These are phyloP conservation scores for Triticum aestivum DNA, from an alignment of 176 grass and related monocot genomes.

Conservation along the genomic window DNA sequence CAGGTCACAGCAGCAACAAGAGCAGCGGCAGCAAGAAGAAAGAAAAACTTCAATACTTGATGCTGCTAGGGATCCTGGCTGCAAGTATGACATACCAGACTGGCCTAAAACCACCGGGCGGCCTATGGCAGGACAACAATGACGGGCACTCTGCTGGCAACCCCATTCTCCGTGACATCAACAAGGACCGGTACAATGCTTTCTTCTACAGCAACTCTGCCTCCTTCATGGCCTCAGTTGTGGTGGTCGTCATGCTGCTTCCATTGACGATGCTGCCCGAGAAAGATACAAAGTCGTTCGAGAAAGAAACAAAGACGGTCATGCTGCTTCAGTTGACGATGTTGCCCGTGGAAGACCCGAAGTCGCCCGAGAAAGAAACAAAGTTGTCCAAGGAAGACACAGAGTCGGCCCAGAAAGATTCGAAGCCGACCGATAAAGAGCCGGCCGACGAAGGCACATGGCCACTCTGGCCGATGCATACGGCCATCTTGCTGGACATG, in stretches of 20 bases:
- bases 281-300: too few relatives aligned
- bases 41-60: conserved; percentile 11
- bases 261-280: too few relatives aligned
- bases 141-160: background rate
- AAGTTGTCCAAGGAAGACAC: too few relatives aligned
- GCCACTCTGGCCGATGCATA: conserved; percentile 25
- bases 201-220: conserved; percentile 54
- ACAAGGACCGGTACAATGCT: conserved; percentile 3
- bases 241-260: conserved; percentile 31
- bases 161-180: background rate
- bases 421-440: too few relatives aligned
- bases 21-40: too few relatives aligned
- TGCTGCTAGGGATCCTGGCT: conserved; percentile 28
- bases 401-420: too few relatives aligned
- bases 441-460: too few relatives aligned
- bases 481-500: conserved; percentile 37
- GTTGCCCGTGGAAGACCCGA: too few relatives aligned
- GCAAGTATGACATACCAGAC: conserved; percentile 40
- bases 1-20: too few relatives aligned
- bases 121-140: conserved; percentile 1
- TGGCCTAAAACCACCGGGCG: conserved; percentile 25
- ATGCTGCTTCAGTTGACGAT: too few relatives aligned
- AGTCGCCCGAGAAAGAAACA: background rate
- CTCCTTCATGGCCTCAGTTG: conserved; percentile 38
- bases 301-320: too few relatives aligned